A percentile compares a stretch with the other conserved stretches of the same genome.
Conservation (phyloP, 768 basidiomycete species). For the Amanita muscaria region DNA sequence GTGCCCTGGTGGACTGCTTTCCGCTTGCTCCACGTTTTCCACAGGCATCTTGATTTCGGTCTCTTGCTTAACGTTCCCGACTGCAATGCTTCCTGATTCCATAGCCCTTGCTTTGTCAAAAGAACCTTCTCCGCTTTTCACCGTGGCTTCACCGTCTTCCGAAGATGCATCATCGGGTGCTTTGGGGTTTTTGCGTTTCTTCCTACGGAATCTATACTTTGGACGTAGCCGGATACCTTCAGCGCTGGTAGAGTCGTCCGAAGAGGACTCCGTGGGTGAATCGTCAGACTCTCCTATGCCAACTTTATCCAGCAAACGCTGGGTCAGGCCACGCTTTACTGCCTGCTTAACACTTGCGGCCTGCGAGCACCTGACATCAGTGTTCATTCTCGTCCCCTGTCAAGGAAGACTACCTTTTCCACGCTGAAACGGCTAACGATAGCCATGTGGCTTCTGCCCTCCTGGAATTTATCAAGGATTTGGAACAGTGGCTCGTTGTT, state of each 20-base stretch:
- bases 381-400: background rate
- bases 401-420: constrained; percentile 34
- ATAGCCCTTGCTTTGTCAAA: constrained; percentile 1
- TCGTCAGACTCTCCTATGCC: constrained; percentile 57
- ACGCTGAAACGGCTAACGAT: constrained; percentile 74
- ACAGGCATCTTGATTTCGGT: background rate
- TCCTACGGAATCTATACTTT: constrained; percentile 7
- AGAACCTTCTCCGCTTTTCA: constrained; percentile 13
- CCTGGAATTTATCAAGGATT: constrained; percentile 84
- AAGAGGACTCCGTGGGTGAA: constrained; percentile 28
- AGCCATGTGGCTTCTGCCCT: constrained; percentile 87
- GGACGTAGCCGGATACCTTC: constrained; percentile 9
- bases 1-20: constrained; percentile 11
- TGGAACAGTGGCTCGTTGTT: constrained; percentile 79
- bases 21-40: background rate
- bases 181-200: background rate
- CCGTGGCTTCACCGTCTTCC: constrained; percentile 20
- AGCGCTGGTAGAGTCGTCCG: constrained; percentile 22
- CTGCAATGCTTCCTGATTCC: constrained; percentile 1
- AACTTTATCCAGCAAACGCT: constrained; percentile 66
- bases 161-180: constrained; percentile 11
- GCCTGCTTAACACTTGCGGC: constrained; percentile 78
- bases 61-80: background rate
- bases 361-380: constrained; percentile 15
- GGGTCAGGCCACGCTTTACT: constrained; percentile 72